Conservation (phyloP, 1,139 yeast species). For the Lodderomyces orthopsilosis region DNA sequence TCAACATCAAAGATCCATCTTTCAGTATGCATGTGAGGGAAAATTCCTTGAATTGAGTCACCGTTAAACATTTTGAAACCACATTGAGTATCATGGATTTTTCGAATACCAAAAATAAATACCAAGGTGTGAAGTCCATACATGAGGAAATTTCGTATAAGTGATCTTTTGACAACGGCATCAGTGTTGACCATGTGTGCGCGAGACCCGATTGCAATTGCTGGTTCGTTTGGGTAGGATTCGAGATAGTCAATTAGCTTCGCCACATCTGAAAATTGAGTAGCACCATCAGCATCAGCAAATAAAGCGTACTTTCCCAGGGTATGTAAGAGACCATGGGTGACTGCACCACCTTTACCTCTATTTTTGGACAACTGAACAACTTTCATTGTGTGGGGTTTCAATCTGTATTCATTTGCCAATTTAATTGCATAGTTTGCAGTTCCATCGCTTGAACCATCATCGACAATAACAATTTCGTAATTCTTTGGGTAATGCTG, state of each 20-base stretch:
- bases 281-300: conserved; percentile 99
- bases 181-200: conserved; percentile 97
- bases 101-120: conserved; percentile 82
- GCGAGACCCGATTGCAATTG: conserved; percentile 85
- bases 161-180: conserved; percentile 90
- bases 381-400: conserved; percentile 66
- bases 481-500: conserved; percentile 35
- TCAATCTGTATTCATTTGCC: conserved; percentile 50
- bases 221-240: conserved; percentile 32
- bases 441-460: conserved; percentile 85
- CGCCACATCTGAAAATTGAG: conserved; percentile 67
- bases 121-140: conserved; percentile 86
- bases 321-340: conserved; percentile 81
- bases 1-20: conserved; percentile 99
- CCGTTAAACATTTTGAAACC: conserved; percentile 91
- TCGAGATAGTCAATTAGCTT: conserved; percentile 48
- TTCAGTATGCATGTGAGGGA: conserved; percentile 94
- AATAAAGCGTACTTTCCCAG: conserved; percentile 75
- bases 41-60: conserved; percentile 59
- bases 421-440: conserved; percentile 65
- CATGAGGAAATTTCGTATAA: conserved; percentile 88
- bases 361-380: conserved; percentile 68
- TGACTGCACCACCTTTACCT: conserved; percentile 98
- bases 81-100: conserved; percentile 91
- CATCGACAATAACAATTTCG: conserved; percentile 88